These are phyloP conservation scores for Aristolochia contorta DNA, from an alignment of 164 flowering plant genomes.

Conservation along the genomic window DNA sequence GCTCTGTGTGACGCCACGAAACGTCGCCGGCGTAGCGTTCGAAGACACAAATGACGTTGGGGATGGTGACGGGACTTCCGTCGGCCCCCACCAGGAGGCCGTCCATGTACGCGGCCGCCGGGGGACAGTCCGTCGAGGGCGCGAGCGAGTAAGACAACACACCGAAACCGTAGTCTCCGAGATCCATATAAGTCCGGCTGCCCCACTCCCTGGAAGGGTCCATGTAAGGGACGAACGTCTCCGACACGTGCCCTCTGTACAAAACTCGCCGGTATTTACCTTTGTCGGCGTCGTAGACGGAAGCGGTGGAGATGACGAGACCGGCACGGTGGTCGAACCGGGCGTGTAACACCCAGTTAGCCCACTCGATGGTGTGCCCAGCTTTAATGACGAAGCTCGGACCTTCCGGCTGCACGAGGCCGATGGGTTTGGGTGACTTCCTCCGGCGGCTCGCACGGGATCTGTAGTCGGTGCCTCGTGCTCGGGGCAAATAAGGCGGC, in stretches of 20 bases:
- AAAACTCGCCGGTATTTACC: slow-evolving; percentile 18
- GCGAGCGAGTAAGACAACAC: slow-evolving; percentile 33
- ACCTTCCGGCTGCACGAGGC: slow-evolving; percentile 7
- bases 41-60: slow-evolving; percentile 46
- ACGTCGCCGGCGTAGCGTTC: slow-evolving; percentile 48
- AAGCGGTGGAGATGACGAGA: slow-evolving; percentile 42
- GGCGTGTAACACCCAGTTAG: slow-evolving; percentile 49
- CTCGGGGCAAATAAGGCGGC: slow-evolving; percentile 31
- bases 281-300: slow-evolving; percentile 34
- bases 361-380: slow-evolving; percentile 26
- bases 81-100: slow-evolving; percentile 25
- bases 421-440: slow-evolving; percentile 4
- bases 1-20: slow-evolving; percentile 61
- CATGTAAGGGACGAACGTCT: slow-evolving; percentile 58
- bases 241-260: slow-evolving; percentile 46
- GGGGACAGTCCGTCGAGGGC: slow-evolving; percentile 42
- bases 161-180: slow-evolving; percentile 59
- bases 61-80: slow-evolving; percentile 24
- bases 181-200: slow-evolving; percentile 38
- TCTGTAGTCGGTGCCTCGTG: slow-evolving; percentile 21
- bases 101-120: slow-evolving; percentile 42
- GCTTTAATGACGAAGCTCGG: slow-evolving; percentile 7
- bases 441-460: no score
- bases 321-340: slow-evolving; percentile 46
- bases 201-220: slow-evolving; percentile 53